Conservation (phyloP, 2,329 filamentous ascomycete species). For the Fusarium continuum region DNA sequence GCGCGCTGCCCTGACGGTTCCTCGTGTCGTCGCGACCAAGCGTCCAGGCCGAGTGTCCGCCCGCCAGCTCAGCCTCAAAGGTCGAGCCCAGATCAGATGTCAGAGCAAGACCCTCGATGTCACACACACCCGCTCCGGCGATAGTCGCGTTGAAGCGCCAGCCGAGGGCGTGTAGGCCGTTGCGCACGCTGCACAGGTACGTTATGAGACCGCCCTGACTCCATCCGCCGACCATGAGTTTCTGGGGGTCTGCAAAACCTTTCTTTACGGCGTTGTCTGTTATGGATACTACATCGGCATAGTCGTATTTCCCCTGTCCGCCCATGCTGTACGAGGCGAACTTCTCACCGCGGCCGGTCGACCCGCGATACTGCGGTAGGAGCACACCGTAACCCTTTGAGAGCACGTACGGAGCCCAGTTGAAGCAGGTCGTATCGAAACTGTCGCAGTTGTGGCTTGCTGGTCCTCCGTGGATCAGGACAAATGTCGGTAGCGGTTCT, state of each 20-base stretch:
- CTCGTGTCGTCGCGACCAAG: slow-evolving; percentile 4
- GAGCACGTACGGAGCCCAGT: slow-evolving; percentile 47
- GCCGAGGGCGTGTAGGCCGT: slow-evolving; percentile 45
- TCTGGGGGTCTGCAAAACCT: slow-evolving; percentile 45
- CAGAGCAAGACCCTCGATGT: slow-evolving; percentile 49
- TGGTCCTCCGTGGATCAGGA: slow-evolving; percentile 27
- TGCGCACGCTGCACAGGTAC: slow-evolving; percentile 50
- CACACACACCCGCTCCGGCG: slow-evolving; percentile 49
- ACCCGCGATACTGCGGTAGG: slow-evolving; percentile 51
- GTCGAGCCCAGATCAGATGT: slow-evolving; percentile 38
- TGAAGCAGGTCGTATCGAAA: slow-evolving; percentile 43
- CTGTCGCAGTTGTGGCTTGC: slow-evolving; percentile 12
- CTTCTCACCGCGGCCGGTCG: slow-evolving; percentile 44
- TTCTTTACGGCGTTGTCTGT: slow-evolving; percentile 47
- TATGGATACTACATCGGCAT: slow-evolving; percentile 49
- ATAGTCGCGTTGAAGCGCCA: slow-evolving; percentile 51
- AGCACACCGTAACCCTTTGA: slow-evolving; percentile 51
- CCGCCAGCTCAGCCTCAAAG: slow-evolving; percentile 19
- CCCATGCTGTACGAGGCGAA: slow-evolving; percentile 46
- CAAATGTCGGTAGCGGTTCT: slow-evolving; percentile 17
- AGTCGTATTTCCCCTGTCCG: slow-evolving; percentile 48
- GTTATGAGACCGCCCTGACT: slow-evolving; percentile 52
- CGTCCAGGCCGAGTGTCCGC: slow-evolving; percentile 12
- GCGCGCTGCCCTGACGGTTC: slow-evolving; percentile 23
- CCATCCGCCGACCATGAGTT: slow-evolving; percentile 50